Base-by-base conservation (phyloP, 306 rosid genomes). In the Gillenia trifoliata region DNA sequence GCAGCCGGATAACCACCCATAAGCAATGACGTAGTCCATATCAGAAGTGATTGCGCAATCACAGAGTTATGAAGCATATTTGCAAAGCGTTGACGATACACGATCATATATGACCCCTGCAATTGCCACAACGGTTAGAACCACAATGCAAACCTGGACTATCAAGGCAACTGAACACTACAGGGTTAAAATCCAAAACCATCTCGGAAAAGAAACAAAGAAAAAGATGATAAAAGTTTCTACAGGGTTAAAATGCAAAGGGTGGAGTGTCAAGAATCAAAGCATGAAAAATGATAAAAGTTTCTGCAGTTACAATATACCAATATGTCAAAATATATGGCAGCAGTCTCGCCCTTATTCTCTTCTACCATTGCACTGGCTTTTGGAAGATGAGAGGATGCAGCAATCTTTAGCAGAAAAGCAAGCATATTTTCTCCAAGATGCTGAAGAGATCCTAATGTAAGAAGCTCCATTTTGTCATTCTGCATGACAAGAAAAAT, bases 401-500 rank as follows among this genome's bases (percentile, higher is more conserved):
- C 85, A 73, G 88, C 93, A 73, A 78, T 23, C 62, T 86, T 91
- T 78, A 90, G 89, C 86, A 94, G 86, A 90, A 89, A 94, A 76
- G 96, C 89, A 82, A 94, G 97, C 97, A 94, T 91, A 79, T 94
- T 94, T 78, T 94, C 98, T 76, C 98, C 98, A 77, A 94, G 96
- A 83, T 91, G 98, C 81, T 94, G 98, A 85, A 94, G 93, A 81
- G 98, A 91, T 71, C 98, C 98, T 76, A 80, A 45, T 75, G 83
- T 87, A 68, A 91, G 88, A 82, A 88, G 94, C 85, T 88, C 90
- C 20, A 88, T 45, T 72, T 94, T 94, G 87, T 94, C 98, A 85
- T 94, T 94, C 98, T 94, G 89, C 92, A 79, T 66, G 22, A 71
- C 45, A 66, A 52, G 74, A 13, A 59, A 30, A 73, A 30, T 43